These are phyloP conservation scores for Ottelia alismoides DNA, from an alignment of 106 monocot genomes.

Conservation along the genomic window DNA sequence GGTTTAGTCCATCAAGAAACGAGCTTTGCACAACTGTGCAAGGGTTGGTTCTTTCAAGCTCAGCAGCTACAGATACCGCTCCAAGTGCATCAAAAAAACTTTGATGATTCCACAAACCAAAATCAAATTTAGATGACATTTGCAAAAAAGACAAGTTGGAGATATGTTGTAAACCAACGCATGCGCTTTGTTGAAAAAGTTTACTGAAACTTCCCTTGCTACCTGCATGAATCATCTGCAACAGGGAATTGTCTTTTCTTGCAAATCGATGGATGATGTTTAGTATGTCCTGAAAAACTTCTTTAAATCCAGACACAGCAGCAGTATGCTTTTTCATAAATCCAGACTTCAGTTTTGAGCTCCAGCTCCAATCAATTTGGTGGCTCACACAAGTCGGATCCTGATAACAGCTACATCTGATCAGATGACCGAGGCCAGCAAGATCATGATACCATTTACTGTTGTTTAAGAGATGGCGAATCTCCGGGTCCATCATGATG, in stretches of 20 bases:
- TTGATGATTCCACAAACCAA: conserved; percentile 25
- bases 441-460: no score
- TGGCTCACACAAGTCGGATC: no score
- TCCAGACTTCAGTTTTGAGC: conserved; percentile 4
- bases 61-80: neutral
- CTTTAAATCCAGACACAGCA: conserved; percentile 51
- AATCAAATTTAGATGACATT: conserved; percentile 23
- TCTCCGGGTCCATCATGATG: no score
- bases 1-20: conserved; percentile 81
- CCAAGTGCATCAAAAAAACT: conserved; percentile 8
- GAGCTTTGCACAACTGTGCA: conserved; percentile 51
- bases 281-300: conserved; percentile 52
- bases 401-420: no score
- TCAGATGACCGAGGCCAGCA: no score
- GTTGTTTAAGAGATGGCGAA: no score
- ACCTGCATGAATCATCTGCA: conserved; percentile 73
- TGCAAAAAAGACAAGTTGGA: conserved; percentile 26
- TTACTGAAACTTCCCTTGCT: conserved; percentile 74
- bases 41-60: conserved; percentile 7
- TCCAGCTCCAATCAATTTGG: no score
- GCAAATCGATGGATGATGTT: conserved; percentile 32
- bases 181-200: conserved; percentile 65
- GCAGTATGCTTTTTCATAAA: conserved; percentile 25
- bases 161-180: conserved; percentile 63
- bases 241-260: conserved; percentile 51